Percentiles rank a stretch among this genome's conserved stretches.
Conservation (phyloP, 2,329 filamentous ascomycete genomes). For the Sordariomycetes sp. region DNA sequence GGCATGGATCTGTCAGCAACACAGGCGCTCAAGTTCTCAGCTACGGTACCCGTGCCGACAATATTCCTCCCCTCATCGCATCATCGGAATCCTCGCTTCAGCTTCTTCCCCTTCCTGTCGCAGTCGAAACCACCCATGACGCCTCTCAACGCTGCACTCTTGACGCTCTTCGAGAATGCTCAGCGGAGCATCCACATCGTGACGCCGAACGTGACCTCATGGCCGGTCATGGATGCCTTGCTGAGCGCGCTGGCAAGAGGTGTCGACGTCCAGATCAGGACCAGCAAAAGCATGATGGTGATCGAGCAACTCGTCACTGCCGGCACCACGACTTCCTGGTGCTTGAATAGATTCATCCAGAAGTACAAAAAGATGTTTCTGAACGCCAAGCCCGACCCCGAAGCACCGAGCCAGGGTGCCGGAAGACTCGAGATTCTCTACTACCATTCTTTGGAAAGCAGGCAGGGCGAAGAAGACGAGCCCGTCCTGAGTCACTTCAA, state of each 20-base stretch:
- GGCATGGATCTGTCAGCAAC: constrained; percentile 12
- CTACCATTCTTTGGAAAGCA: constrained; percentile 34
- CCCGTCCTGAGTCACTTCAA: constrained; percentile 73
- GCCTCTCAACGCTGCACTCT: constrained; percentile 57
- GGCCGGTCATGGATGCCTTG: constrained; percentile 53
- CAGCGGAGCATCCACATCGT: constrained; percentile 55
- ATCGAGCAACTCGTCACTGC: constrained; percentile 75
- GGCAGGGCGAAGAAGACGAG: constrained; percentile 31
- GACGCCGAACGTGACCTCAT: constrained; percentile 69
- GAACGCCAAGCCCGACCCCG: constrained; percentile 18
- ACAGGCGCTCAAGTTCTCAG: constrained; percentile 16
- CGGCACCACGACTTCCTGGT: constrained; percentile 61
- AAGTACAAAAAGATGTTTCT: constrained; percentile 35
- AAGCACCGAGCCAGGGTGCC: constrained; percentile 20
- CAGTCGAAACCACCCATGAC: constrained; percentile 46
- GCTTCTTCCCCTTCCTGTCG: constrained; percentile 44
- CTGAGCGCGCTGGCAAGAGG: constrained; percentile 53
- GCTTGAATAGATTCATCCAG: constrained; percentile 49
- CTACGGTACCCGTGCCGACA: constrained; percentile 31
- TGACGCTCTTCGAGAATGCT: constrained; percentile 52
- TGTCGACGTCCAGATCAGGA: constrained; percentile 59
- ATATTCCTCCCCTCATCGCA: constrained; percentile 68
- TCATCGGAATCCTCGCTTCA: constrained; percentile 57
- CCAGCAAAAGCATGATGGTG: constrained; percentile 62
- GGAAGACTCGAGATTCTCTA: constrained; percentile 51